A percentile compares a stretch with the other conserved stretches of the same genome.
Conservation (phyloP, 78 protist genomes). For the Emiliania huxleyi region DNA sequence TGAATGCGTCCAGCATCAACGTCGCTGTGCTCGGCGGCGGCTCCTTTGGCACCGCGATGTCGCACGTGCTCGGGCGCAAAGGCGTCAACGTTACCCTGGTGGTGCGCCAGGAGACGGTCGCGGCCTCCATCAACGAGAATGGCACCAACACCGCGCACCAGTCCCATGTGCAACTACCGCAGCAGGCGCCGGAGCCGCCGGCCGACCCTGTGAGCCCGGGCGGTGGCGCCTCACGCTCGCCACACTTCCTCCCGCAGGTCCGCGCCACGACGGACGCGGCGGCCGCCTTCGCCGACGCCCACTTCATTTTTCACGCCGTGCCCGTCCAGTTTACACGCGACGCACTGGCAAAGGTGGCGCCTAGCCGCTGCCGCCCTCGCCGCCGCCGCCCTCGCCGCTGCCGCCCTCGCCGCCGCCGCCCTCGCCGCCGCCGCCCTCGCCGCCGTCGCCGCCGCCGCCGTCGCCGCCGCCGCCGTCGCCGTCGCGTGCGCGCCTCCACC, state of each 20-base stretch:
- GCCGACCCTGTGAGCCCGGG: no score
- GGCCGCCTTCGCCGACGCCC: conserved; percentile 10
- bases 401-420: no score
- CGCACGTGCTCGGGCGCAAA: conserved; percentile 3
- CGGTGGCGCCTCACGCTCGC: no score
- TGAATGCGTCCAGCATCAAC: not conserved
- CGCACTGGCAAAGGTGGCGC: not conserved
- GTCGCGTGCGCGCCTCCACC: no score
- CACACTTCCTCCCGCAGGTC: no score
- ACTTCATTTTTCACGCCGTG: conserved; percentile 40
- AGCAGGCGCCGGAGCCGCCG: no score
- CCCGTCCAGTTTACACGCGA: conserved; percentile 38
- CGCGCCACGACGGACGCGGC: conserved; percentile 8
- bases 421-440: not conserved
- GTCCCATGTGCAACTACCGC: not conserved
- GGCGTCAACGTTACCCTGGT: not conserved
- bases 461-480: no score
- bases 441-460: no score
- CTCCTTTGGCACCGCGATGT: conserved; percentile 42
- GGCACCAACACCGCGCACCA: not conserved
- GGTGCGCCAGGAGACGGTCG: not conserved
- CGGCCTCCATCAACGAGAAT: conserved; percentile 16
- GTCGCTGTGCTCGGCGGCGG: conserved; percentile 48
- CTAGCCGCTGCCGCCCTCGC: no score
- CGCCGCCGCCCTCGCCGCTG: no score